A percentile compares a stretch with the other conserved stretches of the same genome.
phyloP scores from a whole-genome alignment of 345 rosid species.

The Gossypium australe region DNA sequence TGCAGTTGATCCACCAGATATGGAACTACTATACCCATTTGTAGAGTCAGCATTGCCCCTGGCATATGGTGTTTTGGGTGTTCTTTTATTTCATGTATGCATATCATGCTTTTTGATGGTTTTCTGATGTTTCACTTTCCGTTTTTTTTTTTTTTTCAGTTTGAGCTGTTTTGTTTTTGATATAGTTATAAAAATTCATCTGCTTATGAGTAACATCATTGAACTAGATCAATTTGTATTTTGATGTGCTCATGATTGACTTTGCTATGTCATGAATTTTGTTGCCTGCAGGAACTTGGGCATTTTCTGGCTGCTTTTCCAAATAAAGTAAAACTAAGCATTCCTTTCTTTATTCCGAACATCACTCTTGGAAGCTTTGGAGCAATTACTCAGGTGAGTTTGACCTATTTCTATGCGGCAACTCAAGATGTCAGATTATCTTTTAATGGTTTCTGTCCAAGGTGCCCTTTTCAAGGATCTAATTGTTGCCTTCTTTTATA shows the following conservation, averaged over 20 bases:
- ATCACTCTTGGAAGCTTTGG: conserved; percentile 97
- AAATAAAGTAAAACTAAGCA: conserved; percentile 84
- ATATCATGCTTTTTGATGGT: background rate
- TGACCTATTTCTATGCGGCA: conserved; percentile 1
- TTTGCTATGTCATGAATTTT: conserved; percentile 15
- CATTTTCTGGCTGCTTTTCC: conserved; percentile 90
- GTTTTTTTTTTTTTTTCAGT: background rate
- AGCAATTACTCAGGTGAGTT: conserved; percentile 84
- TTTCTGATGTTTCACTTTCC: background rate
- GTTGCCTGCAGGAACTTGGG: conserved; percentile 68
- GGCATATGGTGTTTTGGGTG: conserved; percentile 88
- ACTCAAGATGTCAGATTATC: conserved; percentile 8
- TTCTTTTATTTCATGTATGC: conserved; percentile 87
- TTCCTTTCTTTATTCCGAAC: conserved; percentile 91
- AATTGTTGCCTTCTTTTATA: background rate
- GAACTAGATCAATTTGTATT: background rate
- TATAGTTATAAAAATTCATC: background rate
- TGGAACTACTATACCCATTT: conserved; percentile 82
- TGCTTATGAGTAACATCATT: background rate
- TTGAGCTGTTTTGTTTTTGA: background rate
- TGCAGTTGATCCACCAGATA: conserved; percentile 80
- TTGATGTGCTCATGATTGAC: background rate
- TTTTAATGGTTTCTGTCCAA: conserved; percentile 3
- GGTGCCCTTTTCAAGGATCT: background rate
- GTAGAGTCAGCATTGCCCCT: conserved; percentile 89